phyloP scores from a whole-genome alignment of 768 basidiomycete species.

The Boletus subcaerulescens region DNA sequence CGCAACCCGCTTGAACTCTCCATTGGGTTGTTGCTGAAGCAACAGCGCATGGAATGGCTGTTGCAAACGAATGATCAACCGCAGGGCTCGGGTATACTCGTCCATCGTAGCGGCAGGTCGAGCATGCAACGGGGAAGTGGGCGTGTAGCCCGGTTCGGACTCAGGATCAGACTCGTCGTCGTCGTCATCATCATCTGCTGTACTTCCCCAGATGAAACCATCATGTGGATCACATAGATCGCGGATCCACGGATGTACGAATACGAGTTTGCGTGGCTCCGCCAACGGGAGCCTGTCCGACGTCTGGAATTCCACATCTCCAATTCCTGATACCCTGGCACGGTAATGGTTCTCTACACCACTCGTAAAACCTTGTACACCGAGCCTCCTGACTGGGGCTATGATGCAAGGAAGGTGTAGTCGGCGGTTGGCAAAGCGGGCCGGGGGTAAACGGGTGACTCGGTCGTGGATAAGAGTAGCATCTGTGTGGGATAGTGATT shows the following conservation, averaged over 20 bases:
- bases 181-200: no score
- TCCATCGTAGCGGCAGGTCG: no score
- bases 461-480: not conserved
- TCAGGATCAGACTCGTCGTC: no score
- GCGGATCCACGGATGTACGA: slow-evolving; percentile 9
- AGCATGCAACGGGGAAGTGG: no score
- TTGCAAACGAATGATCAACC: no score
- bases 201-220: not conserved
- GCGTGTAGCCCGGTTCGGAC: no score
- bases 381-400: not conserved
- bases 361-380: not conserved
- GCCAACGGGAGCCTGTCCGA: not conserved
- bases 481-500: not conserved
- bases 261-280: not conserved
- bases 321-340: not conserved
- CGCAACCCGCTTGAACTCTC: no score
- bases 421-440: not conserved
- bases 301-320: not conserved
- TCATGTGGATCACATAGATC: not conserved
- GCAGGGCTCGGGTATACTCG: no score
- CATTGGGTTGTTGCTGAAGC: no score
- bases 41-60: no score
- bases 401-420: slow-evolving; percentile 2
- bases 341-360: not conserved
- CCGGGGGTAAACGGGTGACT: not conserved